Evolutionary conservation across 352 stramenopile genomes (phyloP), one percentile per base, ranked within the genome.

Genomic region (Phytopythium aichiense): DNA sequence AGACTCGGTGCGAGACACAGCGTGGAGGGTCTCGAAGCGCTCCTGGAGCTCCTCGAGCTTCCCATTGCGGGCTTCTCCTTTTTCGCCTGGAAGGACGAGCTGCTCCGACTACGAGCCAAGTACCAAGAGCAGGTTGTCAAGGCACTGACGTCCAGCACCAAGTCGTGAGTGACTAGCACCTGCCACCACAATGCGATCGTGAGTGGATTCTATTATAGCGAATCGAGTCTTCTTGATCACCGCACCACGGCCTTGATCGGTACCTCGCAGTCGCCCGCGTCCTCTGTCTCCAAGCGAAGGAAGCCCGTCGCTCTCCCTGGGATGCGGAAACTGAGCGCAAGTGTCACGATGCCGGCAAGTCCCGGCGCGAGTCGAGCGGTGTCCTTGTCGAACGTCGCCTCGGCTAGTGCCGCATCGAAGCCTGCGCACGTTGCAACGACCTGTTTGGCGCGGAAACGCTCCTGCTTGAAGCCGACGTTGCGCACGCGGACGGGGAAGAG

Each of bases 401-500:
- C 68, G 3, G 79, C 74, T 12, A 88, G 81, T 2, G 55, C 65
- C 0, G 81, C 81, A 0, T 70, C 62, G 18, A 74, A 68, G 6
- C 71, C 72, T 16, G 73, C 75, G 56, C 69, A 73, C 5, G 74
- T 77, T 6, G 72, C 76, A 8, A 51, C 60, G 8, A 89, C 62
- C n/a, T 67, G 58, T 33, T 84, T 75, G 6, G 89, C 78, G 22
- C 81, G 81, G 52, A 87, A 93, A 9, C 81, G 84, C 40, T 93
- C 78, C 48, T 89, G 74, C 56, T 73, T 81, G 33, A 66, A 74
- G 4, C 80, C 81, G 16, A 93, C 72, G 37, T 93, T 93, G 48
- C 79, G 81, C 30, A 88, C 64, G 37, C 82, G 78, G 20, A 89
- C 50, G 18, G 79, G 79, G 56, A 89, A 88, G 15, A 91, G 57